Evolutionary conservation across 768 basidiomycete genomes (phyloP).

Genomic region (Termitomyces sp.): DNA sequence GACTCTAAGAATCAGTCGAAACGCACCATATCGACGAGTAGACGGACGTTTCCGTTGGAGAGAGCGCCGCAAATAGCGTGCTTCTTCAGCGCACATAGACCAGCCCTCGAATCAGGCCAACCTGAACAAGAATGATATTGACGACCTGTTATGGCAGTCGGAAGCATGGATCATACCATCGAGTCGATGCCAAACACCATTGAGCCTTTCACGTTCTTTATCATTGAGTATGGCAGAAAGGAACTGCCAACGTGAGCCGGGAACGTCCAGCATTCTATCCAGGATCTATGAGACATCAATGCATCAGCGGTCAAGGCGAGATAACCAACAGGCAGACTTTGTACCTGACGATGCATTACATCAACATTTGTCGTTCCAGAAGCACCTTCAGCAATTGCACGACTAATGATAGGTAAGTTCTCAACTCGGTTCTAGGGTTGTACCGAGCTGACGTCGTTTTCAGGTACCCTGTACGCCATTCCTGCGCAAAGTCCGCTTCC

Average conservation of each 20-base stretch:
- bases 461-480: slow-evolving; percentile 53
- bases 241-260: slow-evolving; percentile 37
- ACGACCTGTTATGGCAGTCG: background rate
- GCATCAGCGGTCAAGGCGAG: background rate
- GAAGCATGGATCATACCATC: slow-evolving; percentile 27
- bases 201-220: slow-evolving; percentile 35
- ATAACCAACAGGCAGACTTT: background rate
- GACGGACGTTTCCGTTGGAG: slow-evolving; percentile 59
- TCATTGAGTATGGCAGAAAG: slow-evolving; percentile 42
- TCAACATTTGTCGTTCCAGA: slow-evolving; percentile 49
- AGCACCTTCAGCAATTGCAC: slow-evolving; percentile 36
- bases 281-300: slow-evolving; percentile 36
- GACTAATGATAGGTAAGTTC: slow-evolving; percentile 20
- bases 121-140: slow-evolving; percentile 24
- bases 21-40: slow-evolving; percentile 56
- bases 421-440: background rate
- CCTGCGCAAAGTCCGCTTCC: slow-evolving; percentile 39
- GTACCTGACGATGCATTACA: slow-evolving; percentile 47
- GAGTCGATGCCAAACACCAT: slow-evolving; percentile 55
- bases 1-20: background rate
- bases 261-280: slow-evolving; percentile 43
- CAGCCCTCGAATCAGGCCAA: slow-evolving; percentile 50
- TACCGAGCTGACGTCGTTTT: slow-evolving; percentile 25
- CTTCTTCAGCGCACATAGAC: slow-evolving; percentile 47
- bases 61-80: slow-evolving; percentile 44